A percentile compares a stretch with the other conserved stretches of the same genome.
Conservation (phyloP, 306 rosid species). For the Alnus rubra region DNA sequence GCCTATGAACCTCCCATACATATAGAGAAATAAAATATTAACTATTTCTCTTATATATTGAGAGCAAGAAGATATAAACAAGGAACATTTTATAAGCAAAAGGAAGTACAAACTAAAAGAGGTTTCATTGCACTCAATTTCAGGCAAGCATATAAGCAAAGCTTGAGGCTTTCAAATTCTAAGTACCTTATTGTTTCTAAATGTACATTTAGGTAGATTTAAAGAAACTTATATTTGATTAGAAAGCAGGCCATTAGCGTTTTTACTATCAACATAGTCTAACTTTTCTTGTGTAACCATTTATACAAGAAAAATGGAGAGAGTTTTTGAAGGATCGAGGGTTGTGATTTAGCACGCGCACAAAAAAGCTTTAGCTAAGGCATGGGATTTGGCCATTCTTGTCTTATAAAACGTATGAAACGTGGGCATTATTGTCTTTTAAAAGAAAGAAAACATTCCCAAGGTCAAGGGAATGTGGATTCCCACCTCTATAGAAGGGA, state of each 20-base stretch:
- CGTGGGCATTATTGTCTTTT: too few relatives aligned
- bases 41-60: not conserved
- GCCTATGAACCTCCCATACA: slow-evolving; percentile 17
- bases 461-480: too few relatives aligned
- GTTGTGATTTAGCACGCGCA: too few relatives aligned
- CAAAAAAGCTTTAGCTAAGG: too few relatives aligned
- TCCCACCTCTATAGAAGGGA: too few relatives aligned
- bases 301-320: too few relatives aligned
- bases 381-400: too few relatives aligned
- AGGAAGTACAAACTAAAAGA: not conserved
- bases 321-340: too few relatives aligned
- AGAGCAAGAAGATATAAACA: not conserved
- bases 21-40: not conserved
- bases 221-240: not conserved
- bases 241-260: not conserved
- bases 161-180: not conserved
- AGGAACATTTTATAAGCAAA: not conserved
- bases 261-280: not conserved
- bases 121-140: not conserved
- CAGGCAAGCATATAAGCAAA: not conserved
- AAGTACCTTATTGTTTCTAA: not conserved
- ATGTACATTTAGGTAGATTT: not conserved
- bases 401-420: too few relatives aligned
- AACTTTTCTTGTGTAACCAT: too few relatives aligned
- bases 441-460: too few relatives aligned